Percentiles rank a stretch among this genome's conserved stretches.
Evolutionary conservation across 805 yeast species (phyloP).

Genomic region (Yarrowia hollandica): DNA sequence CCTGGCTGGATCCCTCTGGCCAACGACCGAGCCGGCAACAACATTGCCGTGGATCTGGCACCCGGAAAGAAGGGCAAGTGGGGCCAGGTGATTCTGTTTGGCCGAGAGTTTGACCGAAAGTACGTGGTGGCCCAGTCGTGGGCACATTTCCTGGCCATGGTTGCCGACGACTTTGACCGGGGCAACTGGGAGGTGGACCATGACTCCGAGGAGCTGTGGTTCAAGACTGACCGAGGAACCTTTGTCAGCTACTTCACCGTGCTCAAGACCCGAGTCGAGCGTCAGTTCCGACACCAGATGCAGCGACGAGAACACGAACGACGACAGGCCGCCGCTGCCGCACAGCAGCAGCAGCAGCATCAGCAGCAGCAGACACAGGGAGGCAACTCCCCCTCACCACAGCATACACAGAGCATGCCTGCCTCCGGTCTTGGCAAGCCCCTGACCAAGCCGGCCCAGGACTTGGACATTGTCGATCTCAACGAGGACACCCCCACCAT

Average conservation of each 20-base stretch:
- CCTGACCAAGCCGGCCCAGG: conserved; percentile 13
- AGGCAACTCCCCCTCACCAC: conserved; percentile 10
- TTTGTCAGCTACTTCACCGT: conserved; percentile 62
- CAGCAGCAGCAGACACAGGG: conserved; percentile 18
- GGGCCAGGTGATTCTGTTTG: conserved; percentile 92
- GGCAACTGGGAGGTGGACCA: conserved; percentile 77
- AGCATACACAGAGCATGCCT: conserved; percentile 23
- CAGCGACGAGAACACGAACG: conserved; percentile 26
- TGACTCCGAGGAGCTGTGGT: conserved; percentile 56
- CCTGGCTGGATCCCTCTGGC: conserved; percentile 89
- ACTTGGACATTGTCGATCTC: conserved; percentile 13
- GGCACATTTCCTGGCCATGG: conserved; percentile 80
- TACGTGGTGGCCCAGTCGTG: conserved; percentile 82
- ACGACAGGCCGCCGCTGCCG: conserved; percentile 3
- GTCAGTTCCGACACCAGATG: conserved; percentile 32
- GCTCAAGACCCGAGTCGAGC: conserved; percentile 49
- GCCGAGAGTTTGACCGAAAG: conserved; percentile 90
- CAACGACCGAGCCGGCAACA: conserved; percentile 87
- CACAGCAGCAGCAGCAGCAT: conserved; percentile 6
- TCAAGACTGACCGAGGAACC: conserved; percentile 68
- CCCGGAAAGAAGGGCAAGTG: conserved; percentile 76
- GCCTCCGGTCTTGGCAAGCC: conserved; percentile 21
- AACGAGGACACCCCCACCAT: conserved; percentile 1
- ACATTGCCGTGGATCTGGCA: conserved; percentile 83
- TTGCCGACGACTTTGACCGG: conserved; percentile 83